Percentiles rank a stretch among this genome's conserved stretches.
These are phyloP conservation scores for Arthrinium puccinioides DNA, from an alignment of 2,329 filamentous ascomycete species.

Conservation along the genomic window DNA sequence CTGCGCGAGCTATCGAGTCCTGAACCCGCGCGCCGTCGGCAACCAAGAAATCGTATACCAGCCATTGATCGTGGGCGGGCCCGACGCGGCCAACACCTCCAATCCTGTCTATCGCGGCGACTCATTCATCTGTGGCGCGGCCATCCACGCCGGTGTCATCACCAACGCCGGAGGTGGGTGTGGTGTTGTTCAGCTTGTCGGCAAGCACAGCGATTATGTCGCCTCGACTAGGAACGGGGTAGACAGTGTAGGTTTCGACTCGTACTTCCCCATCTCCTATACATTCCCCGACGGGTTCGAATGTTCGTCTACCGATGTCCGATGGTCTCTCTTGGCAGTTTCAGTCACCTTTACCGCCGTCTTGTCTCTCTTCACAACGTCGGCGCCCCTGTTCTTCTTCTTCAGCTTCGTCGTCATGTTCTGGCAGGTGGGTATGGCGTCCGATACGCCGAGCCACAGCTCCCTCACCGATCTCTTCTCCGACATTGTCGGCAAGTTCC, in stretches of 20 bases:
- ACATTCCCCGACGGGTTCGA: conserved; percentile 61
- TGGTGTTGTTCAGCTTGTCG: conserved; percentile 69
- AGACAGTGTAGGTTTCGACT: conserved; percentile 69
- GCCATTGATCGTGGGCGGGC: conserved; percentile 63
- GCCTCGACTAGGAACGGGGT: conserved; percentile 67
- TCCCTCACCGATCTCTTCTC: conserved; percentile 68
- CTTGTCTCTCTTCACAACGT: conserved; percentile 75
- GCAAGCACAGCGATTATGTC: conserved; percentile 56
- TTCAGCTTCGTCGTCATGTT: conserved; percentile 76
- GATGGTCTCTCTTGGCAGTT: conserved; percentile 78
- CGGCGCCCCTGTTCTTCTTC: conserved; percentile 77
- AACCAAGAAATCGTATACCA: conserved; percentile 58
- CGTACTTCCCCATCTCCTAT: conserved; percentile 84
- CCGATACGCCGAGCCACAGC: conserved; percentile 69
- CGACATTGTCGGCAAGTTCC: conserved; percentile 68
- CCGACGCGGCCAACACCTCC: conserved; percentile 30
- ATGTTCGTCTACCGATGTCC: conserved; percentile 66
- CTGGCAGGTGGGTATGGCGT: conserved; percentile 82
- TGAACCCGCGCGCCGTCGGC: conserved; percentile 71
- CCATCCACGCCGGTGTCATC: conserved; percentile 77
- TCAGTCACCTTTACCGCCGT: conserved; percentile 73
- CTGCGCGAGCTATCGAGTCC: conserved; percentile 56
- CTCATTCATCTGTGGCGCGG: conserved; percentile 79
- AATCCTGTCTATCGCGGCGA: conserved; percentile 73
- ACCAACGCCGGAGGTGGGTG: conserved; percentile 68